Conservation (phyloP, 169 alveolate genomes). For the Plasmodium fragile region DNA sequence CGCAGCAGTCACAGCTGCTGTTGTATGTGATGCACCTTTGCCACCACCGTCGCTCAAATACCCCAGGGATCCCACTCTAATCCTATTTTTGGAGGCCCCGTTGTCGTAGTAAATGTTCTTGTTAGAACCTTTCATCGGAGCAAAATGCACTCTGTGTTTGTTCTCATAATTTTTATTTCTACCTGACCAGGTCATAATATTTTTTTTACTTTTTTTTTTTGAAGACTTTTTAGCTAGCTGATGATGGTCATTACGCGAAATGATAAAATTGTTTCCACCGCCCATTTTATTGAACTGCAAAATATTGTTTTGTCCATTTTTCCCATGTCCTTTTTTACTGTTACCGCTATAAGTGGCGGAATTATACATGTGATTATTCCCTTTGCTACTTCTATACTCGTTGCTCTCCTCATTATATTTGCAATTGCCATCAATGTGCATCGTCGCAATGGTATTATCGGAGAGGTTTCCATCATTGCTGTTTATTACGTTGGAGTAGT, state of each 20-base stretch:
- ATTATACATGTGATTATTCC: background rate
- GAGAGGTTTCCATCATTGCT: constrained; percentile 27
- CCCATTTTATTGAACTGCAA: constrained; percentile 8
- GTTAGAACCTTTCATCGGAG: background rate
- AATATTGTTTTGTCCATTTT: background rate
- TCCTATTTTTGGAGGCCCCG: constrained; percentile 1
- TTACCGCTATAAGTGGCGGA: background rate
- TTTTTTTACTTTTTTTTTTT: constrained; percentile 28
- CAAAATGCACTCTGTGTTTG: constrained; percentile 30
- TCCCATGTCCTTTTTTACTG: background rate
- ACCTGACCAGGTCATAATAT: constrained; percentile 60
- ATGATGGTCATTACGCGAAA: constrained; percentile 6
- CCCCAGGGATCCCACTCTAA: background rate
- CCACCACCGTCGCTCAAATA: background rate
- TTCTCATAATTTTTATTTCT: constrained; percentile 35
- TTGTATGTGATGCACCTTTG: background rate
- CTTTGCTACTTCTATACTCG: background rate
- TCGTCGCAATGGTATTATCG: constrained; percentile 68
- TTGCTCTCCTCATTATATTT: constrained; percentile 28
- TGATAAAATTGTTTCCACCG: background rate
- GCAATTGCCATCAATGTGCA: constrained; percentile 69
- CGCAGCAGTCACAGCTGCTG: background rate
- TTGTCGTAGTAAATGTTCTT: constrained; percentile 29
- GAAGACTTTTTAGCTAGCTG: constrained; percentile 33
- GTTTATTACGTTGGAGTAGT: constrained; percentile 17